Conservation (phyloP, 768 basidiomycete genomes). For the Boletus rubescentipes region DNA sequence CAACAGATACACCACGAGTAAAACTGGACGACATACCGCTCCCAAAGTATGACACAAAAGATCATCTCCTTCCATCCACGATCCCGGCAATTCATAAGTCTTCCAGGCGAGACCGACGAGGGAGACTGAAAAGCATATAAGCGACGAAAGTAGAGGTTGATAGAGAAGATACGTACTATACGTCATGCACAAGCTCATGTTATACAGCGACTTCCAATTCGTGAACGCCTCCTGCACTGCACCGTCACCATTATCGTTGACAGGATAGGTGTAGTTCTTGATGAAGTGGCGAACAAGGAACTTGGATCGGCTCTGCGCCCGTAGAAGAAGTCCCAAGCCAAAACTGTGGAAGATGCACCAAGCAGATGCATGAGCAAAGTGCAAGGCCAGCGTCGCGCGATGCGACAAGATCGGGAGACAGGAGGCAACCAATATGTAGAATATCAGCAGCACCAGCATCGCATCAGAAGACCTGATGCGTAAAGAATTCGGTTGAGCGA, state of each 20-base stretch:
- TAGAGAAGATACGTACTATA: constrained; percentile 58
- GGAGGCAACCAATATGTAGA: constrained; percentile 60
- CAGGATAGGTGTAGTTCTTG: constrained; percentile 90
- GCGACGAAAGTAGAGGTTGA: background rate
- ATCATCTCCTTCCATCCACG: constrained; percentile 88
- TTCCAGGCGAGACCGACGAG: constrained; percentile 87
- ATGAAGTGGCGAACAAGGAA: constrained; percentile 92
- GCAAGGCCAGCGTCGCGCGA: constrained; percentile 52
- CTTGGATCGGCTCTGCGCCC: constrained; percentile 81
- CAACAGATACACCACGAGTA: background rate
- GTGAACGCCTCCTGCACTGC: constrained; percentile 92
- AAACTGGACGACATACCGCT: constrained; percentile 49
- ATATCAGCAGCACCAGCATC: constrained; percentile 71
- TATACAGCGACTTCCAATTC: constrained; percentile 95
- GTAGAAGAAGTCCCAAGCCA: constrained; percentile 80
- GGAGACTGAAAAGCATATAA: constrained; percentile 55
- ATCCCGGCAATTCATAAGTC: constrained; percentile 75
- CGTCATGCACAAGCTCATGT: constrained; percentile 91
- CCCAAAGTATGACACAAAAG: constrained; percentile 89
- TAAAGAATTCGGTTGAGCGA: constrained; percentile 22
- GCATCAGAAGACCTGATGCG: constrained; percentile 74
- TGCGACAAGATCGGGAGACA: constrained; percentile 60
- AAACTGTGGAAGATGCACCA: constrained; percentile 91
- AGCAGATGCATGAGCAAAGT: constrained; percentile 77
- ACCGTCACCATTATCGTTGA: constrained; percentile 62